Conservation (phyloP, 495 filamentous ascomycete species). For the Podospora didyma region DNA sequence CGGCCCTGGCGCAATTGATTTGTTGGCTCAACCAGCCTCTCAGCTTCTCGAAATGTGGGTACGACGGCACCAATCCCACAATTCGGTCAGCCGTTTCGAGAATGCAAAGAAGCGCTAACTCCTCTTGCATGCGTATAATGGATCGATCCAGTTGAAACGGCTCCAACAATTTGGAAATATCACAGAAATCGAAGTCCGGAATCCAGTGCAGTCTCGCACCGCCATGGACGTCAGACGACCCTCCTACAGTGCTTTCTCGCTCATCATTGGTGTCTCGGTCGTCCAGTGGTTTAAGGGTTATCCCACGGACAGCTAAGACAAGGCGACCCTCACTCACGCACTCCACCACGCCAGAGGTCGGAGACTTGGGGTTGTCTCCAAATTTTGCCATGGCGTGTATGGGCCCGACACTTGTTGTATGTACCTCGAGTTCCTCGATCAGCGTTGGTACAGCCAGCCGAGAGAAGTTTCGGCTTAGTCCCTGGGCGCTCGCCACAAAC, state of each 20-base stretch:
- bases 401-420: not conserved
- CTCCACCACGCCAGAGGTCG: too few relatives aligned
- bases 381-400: slow-evolving; percentile 18
- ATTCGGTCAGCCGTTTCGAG: slow-evolving; percentile 19
- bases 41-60: slow-evolving; percentile 29
- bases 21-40: slow-evolving; percentile 29
- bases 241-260: not conserved
- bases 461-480: slow-evolving; percentile 23
- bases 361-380: not conserved
- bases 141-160: slow-evolving; percentile 8
- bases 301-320: too few relatives aligned
- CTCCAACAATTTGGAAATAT: slow-evolving; percentile 17
- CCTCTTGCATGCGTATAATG: slow-evolving; percentile 17
- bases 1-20: slow-evolving; percentile 6
- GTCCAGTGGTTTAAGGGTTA: slow-evolving; percentile 20
- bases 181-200: slow-evolving; percentile 32
- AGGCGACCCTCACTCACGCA: too few relatives aligned
- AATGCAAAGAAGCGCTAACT: slow-evolving; percentile 29
- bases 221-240: slow-evolving; percentile 20
- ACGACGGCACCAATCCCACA: slow-evolving; percentile 8
- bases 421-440: slow-evolving; percentile 36
- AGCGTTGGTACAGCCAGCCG: slow-evolving; percentile 29
- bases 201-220: slow-evolving; percentile 32
- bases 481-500: slow-evolving; percentile 24
- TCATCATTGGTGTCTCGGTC: slow-evolving; percentile 4